Evolutionary conservation across 257 asterid species (phyloP).

Genomic region (Nicotiana tabacum): DNA sequence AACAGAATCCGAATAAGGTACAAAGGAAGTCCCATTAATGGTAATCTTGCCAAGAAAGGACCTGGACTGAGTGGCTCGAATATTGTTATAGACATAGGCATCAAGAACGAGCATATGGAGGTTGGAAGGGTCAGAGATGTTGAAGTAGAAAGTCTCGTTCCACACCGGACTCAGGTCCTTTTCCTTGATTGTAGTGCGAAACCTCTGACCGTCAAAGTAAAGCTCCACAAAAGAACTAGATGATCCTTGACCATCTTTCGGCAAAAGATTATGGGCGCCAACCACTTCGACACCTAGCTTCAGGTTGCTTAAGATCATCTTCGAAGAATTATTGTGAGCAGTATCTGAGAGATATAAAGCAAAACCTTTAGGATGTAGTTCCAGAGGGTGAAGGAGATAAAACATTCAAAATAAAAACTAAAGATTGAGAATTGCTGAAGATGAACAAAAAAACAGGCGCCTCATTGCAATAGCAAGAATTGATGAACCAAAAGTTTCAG

Average conservation of each 20-base stretch:
- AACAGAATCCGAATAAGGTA: slow-evolving; percentile 67
- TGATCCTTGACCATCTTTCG: slow-evolving; percentile 93
- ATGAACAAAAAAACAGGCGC: neutral
- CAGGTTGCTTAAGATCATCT: slow-evolving; percentile 52
- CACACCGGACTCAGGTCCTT: slow-evolving; percentile 82
- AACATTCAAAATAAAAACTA: neutral
- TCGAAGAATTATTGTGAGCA: slow-evolving; percentile 9
- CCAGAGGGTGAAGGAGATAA: neutral
- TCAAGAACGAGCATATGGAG: slow-evolving; percentile 59
- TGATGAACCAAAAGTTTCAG: no score
- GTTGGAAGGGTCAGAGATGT: slow-evolving; percentile 59
- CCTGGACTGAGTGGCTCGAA: slow-evolving; percentile 37
- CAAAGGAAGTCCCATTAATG: slow-evolving; percentile 75
- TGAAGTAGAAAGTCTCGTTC: slow-evolving; percentile 84
- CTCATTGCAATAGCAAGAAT: no score
- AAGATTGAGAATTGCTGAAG: neutral
- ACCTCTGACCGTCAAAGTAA: slow-evolving; percentile 63
- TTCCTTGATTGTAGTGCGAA: slow-evolving; percentile 70
- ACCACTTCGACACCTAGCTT: slow-evolving; percentile 81
- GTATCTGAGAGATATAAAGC: slow-evolving; percentile 18
- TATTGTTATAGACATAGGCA: slow-evolving; percentile 54
- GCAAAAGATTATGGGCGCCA: slow-evolving; percentile 75
- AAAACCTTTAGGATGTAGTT: neutral
- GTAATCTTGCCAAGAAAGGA: slow-evolving; percentile 77
- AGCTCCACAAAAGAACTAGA: slow-evolving; percentile 79